Base-by-base conservation (phyloP, 768 basidiomycete species). In the Amanita fuliginea region DNA sequence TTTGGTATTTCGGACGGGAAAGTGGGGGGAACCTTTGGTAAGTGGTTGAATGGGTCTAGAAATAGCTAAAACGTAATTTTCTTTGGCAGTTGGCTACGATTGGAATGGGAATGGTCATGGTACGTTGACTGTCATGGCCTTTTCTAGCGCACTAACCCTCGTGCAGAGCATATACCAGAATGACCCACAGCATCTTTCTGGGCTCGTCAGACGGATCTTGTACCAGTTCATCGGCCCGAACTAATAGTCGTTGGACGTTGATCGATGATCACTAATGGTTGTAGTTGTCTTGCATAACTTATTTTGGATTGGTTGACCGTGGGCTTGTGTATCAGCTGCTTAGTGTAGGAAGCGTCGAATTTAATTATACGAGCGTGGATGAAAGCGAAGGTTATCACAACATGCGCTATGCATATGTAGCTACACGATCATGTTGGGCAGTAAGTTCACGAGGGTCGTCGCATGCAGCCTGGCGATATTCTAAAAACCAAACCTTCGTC, bases 81-180 rank as follows among this genome's bases (percentile, higher is more conserved):
- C 46, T 35, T 41, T 39, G 9, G 3, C 40, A 77, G 74, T 62
- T 86, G 41, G 80, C 81, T 6, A 80, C 83, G 2, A 70, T 85
- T 50, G 91, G 84, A 9, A 90, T 93, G 85, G 83, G 81, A 5
- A 88, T 96, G 89, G 86, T 94, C 34, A 86, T 92, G 88, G 83
- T 80, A 53, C 50, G 79, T 66, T 13, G n/a, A n/a, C 3, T n/a
- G 6, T 13, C 19, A 41, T 52, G 19, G n/a, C 19, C 30, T n/a
- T 43, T 13, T 5, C 14, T 7, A 33, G 3, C 4, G 22, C 24
- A 19, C 53, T 44, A 39, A 36, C n/a, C 37, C 4, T 18, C 56
- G 57, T 51, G 11, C 56, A 87, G 85, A 81, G 75, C 57, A 83
- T 79, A n/a, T 93, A 92, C 56, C 87, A 91, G 56, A 75, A 74